Evolutionary conservation across 2,329 filamentous ascomycete species (phyloP).

Genomic region (Bipolaris victoriae): DNA sequence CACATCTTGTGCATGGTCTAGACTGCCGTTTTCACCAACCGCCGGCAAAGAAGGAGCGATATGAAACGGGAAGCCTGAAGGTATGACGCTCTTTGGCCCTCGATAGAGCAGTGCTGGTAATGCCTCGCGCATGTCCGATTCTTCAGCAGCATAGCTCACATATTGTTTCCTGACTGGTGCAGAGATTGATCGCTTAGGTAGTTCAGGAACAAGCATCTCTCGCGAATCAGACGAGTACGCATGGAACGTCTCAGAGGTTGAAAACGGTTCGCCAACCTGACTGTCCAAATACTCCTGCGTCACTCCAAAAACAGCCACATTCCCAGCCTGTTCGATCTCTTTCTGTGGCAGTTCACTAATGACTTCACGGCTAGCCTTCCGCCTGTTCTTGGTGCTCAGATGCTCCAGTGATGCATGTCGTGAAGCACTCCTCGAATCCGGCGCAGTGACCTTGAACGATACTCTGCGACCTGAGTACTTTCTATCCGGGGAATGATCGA

Average conservation of each 20-base stretch:
- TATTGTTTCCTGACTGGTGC: slow-evolving; percentile 16
- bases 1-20: slow-evolving; percentile 28
- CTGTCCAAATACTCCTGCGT: slow-evolving; percentile 42
- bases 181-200: slow-evolving; percentile 13
- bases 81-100: slow-evolving; percentile 33
- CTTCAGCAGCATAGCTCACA: slow-evolving; percentile 24
- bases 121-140: slow-evolving; percentile 21
- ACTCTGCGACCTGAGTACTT: slow-evolving; percentile 38
- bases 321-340: slow-evolving; percentile 29
- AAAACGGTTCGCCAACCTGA: slow-evolving; percentile 25
- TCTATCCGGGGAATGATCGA: slow-evolving; percentile 15
- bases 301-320: slow-evolving; percentile 35
- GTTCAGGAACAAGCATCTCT: slow-evolving; percentile 18
- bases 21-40: slow-evolving; percentile 30
- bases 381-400: slow-evolving; percentile 34
- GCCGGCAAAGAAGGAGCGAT: slow-evolving; percentile 21
- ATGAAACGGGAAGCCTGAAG: slow-evolving; percentile 22
- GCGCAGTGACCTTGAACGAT: slow-evolving; percentile 28
- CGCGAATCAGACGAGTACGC: slow-evolving; percentile 20
- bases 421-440: slow-evolving; percentile 9
- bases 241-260: slow-evolving; percentile 16
- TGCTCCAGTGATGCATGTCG: slow-evolving; percentile 38
- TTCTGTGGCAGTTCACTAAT: slow-evolving; percentile 31
- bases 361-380: slow-evolving; percentile 28
- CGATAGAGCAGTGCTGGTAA: slow-evolving; percentile 32